phyloP scores from a whole-genome alignment of 179 eudicot species.

The Actinidia chinensis region DNA sequence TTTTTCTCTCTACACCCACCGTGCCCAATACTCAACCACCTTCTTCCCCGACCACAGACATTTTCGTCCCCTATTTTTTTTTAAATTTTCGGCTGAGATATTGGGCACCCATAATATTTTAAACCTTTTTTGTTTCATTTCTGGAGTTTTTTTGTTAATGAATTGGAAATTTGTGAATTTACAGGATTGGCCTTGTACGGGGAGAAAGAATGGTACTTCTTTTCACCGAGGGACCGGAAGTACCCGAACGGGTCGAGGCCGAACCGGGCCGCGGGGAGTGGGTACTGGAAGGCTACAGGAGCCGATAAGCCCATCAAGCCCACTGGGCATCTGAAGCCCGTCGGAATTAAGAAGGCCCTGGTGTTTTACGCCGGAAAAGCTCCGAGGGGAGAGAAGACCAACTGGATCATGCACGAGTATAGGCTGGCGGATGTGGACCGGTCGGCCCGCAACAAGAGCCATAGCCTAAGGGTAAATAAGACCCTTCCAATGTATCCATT shows the following conservation, averaged over 20 bases:
- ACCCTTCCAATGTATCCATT: too few species aligned
- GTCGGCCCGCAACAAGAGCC: slow-evolving; percentile 59
- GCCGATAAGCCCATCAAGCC: slow-evolving; percentile 81
- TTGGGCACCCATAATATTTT: too few species aligned
- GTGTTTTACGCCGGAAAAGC: slow-evolving; percentile 78
- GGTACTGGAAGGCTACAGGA: slow-evolving; percentile 88
- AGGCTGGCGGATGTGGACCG: slow-evolving; percentile 81
- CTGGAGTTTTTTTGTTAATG: background rate
- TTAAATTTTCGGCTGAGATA: background rate
- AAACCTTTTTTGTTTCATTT: background rate
- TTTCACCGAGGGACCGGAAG: slow-evolving; percentile 71
- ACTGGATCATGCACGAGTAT: slow-evolving; percentile 90
- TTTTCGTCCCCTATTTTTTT: background rate
- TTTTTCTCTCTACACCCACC: too few species aligned
- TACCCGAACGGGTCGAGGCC: slow-evolving; percentile 86
- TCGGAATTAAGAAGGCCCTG: slow-evolving; percentile 66
- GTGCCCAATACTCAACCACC: too few species aligned
- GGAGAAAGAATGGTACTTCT: slow-evolving; percentile 83
- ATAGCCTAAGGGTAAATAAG: slow-evolving; percentile 50
- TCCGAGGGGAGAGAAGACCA: slow-evolving; percentile 68
- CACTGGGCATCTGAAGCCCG: slow-evolving; percentile 55
- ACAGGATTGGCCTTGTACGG: slow-evolving; percentile 60
- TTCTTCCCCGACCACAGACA: too few species aligned
- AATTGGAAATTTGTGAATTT: background rate
- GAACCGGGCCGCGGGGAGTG: slow-evolving; percentile 70